Evolutionary conservation across 208 protist genomes (phyloP).

Genomic region (Crithidia fasciculata): DNA sequence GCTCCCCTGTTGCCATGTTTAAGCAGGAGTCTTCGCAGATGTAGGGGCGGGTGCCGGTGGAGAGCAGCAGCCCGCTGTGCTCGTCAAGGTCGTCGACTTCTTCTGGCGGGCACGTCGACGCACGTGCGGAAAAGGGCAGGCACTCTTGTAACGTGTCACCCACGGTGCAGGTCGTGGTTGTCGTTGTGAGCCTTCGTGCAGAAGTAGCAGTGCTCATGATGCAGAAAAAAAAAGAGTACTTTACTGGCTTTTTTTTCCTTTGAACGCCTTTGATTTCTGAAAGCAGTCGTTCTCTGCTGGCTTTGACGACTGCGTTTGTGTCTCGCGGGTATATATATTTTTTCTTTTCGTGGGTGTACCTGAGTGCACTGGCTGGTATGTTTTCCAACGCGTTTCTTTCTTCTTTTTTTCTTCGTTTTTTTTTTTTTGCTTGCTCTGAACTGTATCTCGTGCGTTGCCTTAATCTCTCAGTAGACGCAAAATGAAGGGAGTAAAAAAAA

Average conservation of each 20-base stretch:
- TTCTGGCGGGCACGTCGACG: neutral
- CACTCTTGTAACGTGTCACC: neutral
- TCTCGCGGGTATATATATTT: slow-evolving; percentile 2
- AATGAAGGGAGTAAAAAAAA: neutral
- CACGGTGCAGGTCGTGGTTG: too few relatives aligned
- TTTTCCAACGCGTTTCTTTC: too few relatives aligned
- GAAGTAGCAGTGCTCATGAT: too few relatives aligned
- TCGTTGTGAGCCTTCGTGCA: too few relatives aligned
- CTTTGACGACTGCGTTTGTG: neutral
- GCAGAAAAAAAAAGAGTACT: too few relatives aligned
- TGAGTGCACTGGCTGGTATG: too few relatives aligned
- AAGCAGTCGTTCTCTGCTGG: too few relatives aligned
- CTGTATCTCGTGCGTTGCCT: neutral
- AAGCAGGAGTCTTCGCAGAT: slow-evolving; percentile 5
- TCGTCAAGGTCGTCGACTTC: slow-evolving; percentile 1
- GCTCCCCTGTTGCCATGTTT: too few relatives aligned
- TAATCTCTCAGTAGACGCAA: neutral
- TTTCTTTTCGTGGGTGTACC: neutral
- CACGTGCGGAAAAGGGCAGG: neutral
- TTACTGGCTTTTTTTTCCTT: too few relatives aligned
- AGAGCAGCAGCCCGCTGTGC: neutral
- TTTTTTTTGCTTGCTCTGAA: neutral
- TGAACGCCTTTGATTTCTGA: too few relatives aligned
- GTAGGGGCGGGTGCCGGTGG: slow-evolving; percentile 15
- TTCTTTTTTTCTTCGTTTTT: neutral